A percentile compares a stretch with the other conserved stretches of the same genome.
phyloP scores from a whole-genome alignment of 352 stramenopile genomes.

The Poterioochromonas sp. region DNA sequence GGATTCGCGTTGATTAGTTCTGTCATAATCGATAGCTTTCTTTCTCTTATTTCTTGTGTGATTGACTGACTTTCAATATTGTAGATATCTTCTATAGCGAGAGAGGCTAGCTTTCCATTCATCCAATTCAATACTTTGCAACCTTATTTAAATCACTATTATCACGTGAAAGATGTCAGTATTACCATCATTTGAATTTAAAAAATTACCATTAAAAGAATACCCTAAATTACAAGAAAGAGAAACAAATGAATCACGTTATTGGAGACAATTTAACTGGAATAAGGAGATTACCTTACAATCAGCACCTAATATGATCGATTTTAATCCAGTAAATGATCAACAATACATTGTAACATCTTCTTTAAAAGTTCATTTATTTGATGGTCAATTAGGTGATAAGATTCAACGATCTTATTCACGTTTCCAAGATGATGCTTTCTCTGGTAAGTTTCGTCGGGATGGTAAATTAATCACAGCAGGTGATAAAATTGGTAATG shows the following conservation, averaged over 20 bases:
- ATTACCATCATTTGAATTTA: conserved; percentile 33
- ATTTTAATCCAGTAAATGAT: conserved; percentile 34
- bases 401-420: conserved; percentile 35
- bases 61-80: no score
- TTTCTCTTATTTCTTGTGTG: no score
- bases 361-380: conserved; percentile 34
- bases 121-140: no score
- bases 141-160: no score
- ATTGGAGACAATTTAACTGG: conserved; percentile 40
- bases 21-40: neutral
- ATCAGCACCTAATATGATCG: conserved; percentile 24
- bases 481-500: conserved; percentile 56
- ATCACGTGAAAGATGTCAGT: no score
- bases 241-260: conserved; percentile 40
- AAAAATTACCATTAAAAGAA: conserved; percentile 32
- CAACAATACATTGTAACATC: conserved; percentile 35
- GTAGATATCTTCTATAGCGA: no score
- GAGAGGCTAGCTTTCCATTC: no score
- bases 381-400: conserved; percentile 26
- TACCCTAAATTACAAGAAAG: conserved; percentile 36
- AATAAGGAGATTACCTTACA: neutral
- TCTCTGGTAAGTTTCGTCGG: conserved; percentile 54
- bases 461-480: conserved; percentile 73
- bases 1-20: conserved; percentile 33
- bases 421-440: conserved; percentile 41